These are phyloP conservation scores for Canariomyces notabilis DNA, from an alignment of 2,329 filamentous ascomycete genomes.

Conservation along the genomic window DNA sequence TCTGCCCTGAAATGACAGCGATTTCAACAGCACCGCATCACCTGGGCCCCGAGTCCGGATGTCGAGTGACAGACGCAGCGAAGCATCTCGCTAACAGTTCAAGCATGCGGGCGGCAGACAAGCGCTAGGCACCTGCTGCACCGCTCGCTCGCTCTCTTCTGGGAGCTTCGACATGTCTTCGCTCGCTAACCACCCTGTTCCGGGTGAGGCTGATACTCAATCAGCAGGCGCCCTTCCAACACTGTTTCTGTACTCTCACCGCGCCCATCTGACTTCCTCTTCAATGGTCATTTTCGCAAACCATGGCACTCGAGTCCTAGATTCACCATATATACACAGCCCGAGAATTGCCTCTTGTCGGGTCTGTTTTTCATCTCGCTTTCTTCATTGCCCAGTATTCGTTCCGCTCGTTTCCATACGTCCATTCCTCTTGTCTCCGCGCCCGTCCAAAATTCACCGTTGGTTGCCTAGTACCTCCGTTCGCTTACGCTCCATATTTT, in stretches of 20 bases:
- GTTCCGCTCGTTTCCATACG: background rate
- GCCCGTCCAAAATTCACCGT: background rate
- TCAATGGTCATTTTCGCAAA: conserved; percentile 23
- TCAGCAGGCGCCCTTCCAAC: conserved; percentile 36
- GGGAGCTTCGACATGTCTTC: conserved; percentile 22
- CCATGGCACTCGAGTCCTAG: conserved; percentile 17
- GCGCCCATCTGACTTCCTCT: conserved; percentile 28
- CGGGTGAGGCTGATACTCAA: conserved; percentile 37
- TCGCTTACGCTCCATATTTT: background rate
- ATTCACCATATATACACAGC: conserved; percentile 9
- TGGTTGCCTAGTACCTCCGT: background rate
- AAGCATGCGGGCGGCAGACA: conserved; percentile 11
- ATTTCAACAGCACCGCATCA: conserved; percentile 13
- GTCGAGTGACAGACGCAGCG: conserved; percentile 15
- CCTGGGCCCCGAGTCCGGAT: conserved; percentile 17
- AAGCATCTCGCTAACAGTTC: conserved; percentile 20
- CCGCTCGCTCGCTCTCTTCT: conserved; percentile 17
- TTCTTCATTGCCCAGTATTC: conserved; percentile 1
- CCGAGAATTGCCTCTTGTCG: conserved; percentile 12
- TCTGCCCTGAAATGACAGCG: too few relatives aligned
- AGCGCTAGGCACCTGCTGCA: conserved; percentile 25
- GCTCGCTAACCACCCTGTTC: conserved; percentile 15
- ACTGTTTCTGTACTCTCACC: conserved; percentile 17
- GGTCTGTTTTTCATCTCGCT: conserved; percentile 11
- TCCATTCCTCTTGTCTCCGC: background rate